Evolutionary conservation across 139 green algal species (phyloP).

Genomic region (Closterium sp.): DNA sequence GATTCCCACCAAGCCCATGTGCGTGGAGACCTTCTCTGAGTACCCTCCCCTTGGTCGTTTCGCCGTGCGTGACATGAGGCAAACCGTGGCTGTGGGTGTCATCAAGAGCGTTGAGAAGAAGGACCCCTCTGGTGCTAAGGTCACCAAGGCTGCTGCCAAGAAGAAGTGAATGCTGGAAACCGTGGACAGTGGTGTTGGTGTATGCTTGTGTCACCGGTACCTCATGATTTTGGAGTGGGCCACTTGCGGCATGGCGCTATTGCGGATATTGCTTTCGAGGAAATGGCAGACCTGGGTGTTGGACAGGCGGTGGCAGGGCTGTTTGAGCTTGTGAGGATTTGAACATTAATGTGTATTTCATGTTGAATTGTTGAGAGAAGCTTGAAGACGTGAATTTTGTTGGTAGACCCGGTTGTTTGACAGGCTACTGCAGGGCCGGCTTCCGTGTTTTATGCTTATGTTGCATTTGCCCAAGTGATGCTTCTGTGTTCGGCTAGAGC

Average conservation of each 20-base stretch:
- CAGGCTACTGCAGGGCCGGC: too few species aligned
- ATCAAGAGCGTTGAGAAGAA: slow-evolving; percentile 69
- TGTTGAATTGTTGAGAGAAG: background rate
- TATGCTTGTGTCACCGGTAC: background rate
- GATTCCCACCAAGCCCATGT: slow-evolving; percentile 71
- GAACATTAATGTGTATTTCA: background rate
- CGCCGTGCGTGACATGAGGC: slow-evolving; percentile 68
- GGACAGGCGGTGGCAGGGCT: slow-evolving; percentile 36
- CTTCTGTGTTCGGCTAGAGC: too few species aligned
- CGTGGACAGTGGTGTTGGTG: background rate
- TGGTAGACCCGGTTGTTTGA: too few species aligned
- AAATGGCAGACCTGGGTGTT: slow-evolving; percentile 31
- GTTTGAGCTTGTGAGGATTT: background rate
- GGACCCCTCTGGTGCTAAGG: slow-evolving; percentile 54
- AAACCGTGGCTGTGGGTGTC: slow-evolving; percentile 71
- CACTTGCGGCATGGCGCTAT: background rate
- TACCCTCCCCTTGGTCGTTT: slow-evolving; percentile 71
- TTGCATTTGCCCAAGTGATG: too few species aligned
- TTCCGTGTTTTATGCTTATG: too few species aligned
- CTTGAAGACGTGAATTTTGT: too few species aligned
- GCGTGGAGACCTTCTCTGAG: slow-evolving; percentile 67
- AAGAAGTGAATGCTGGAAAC: slow-evolving; percentile 54
- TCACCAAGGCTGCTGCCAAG: slow-evolving; percentile 62
- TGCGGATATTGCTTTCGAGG: slow-evolving; percentile 10
- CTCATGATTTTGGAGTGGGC: background rate